Base-by-base conservation (phyloP, 495 filamentous ascomycete species). In the Aspergillus ellipticus region DNA sequence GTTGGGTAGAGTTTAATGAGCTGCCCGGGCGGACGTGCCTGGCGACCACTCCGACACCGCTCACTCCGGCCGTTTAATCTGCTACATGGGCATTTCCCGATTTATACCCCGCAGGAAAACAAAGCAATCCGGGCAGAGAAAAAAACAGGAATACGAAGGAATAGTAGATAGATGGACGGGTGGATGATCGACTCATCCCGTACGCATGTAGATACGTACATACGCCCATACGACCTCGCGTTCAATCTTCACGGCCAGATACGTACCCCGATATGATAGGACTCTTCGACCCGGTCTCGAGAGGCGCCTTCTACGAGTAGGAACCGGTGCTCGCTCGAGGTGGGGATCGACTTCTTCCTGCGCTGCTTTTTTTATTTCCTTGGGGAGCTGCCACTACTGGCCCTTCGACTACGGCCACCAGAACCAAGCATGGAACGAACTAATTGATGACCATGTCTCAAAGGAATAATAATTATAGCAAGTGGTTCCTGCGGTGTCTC, bases 401-500 rank as follows among this genome's bases (percentile, higher is more conserved):
- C 7, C 24, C 24, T 28, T n/a, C n/a, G n/a, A n/a, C n/a, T n/a
- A n/a, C n/a, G n/a, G n/a, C n/a, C n/a, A 28, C 24, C 24, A 4
- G 24, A 4, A 28, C 20, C 43, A 13, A 24, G 10, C 3, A 47
- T n/a, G 22, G 19, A 19, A n/a, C 17, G 19, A 46, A 46, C 35
- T 47, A 47, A 22, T 19, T 22, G 13, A 39, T 13, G 4, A n/a
- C 35, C 35, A 39, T 39, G 35, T 39, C 35, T 39, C 35, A 39
- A 49, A n/a, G 17, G 31, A 31, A 16, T 51, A 51, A 51, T 51
- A 20, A 52, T 52, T 42, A 35, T 35, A 51, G 26, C 31, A 53
- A 43, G 33, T 41, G 31, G 50, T 39, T 13, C 35, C 35, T 39
- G 11, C 1, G 35, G 35, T 53, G 50, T 53, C 50, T 53, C 50